Evolutionary conservation across 169 alveolate genomes (phyloP).

Genomic region (Babesia ovata): DNA sequence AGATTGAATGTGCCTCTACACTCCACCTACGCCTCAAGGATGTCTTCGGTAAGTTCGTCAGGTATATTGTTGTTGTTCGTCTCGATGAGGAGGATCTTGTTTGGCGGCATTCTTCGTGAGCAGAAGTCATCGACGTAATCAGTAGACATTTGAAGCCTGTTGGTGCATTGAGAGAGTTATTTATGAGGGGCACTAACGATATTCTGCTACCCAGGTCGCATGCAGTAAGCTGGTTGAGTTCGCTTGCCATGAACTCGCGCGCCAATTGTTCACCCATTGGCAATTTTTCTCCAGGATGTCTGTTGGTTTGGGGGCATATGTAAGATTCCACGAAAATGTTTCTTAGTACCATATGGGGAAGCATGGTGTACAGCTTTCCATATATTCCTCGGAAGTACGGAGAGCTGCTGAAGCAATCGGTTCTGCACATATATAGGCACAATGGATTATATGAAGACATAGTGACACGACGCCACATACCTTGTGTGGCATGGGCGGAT

Average conservation of each 20-base stretch:
- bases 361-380: slow-evolving; percentile 69
- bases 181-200: slow-evolving; percentile 24
- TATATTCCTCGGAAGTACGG: slow-evolving; percentile 72
- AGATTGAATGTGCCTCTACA: no score
- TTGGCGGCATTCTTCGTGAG: slow-evolving; percentile 21
- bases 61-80: slow-evolving; percentile 70
- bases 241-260: slow-evolving; percentile 77
- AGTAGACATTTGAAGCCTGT: slow-evolving; percentile 71
- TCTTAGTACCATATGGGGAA: slow-evolving; percentile 74
- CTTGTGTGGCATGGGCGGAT: not conserved
- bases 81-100: slow-evolving; percentile 65
- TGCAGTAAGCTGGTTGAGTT: slow-evolving; percentile 73
- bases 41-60: slow-evolving; percentile 59
- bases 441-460: not conserved
- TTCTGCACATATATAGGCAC: slow-evolving; percentile 16
- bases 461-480: not conserved
- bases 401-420: slow-evolving; percentile 72
- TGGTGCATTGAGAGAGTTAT: not conserved
- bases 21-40: slow-evolving; percentile 30
- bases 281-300: not conserved
- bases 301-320: slow-evolving; percentile 52
- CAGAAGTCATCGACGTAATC: slow-evolving; percentile 55
- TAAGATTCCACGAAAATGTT: slow-evolving; percentile 71
- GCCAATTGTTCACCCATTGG: slow-evolving; percentile 73
- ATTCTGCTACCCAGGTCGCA: slow-evolving; percentile 76